phyloP scores from a whole-genome alignment of 148 eudicot genomes.

The Silene conica region DNA sequence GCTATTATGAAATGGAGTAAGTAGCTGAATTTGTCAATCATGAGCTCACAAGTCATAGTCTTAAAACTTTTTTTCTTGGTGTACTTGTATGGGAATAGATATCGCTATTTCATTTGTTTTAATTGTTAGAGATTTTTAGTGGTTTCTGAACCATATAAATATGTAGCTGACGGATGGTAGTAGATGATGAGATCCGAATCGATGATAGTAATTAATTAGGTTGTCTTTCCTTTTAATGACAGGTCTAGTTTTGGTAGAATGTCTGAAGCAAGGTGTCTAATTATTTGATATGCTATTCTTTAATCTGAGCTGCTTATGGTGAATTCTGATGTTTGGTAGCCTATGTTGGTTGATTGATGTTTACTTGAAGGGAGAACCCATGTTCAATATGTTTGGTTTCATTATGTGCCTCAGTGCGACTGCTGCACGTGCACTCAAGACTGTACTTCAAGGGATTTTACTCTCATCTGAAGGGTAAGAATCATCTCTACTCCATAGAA shows the following conservation, averaged over 20 bases:
- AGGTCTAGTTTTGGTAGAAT: not conserved
- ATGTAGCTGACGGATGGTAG: not conserved
- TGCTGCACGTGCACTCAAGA: slow-evolving; percentile 87
- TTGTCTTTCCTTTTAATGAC: not conserved
- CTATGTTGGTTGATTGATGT: slow-evolving; percentile 2
- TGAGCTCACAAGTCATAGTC: not conserved
- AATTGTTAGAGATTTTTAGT: not conserved
- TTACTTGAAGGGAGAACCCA: slow-evolving; percentile 34
- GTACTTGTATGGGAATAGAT: not conserved
- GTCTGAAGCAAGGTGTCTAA: not conserved
- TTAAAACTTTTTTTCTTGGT: not conserved
- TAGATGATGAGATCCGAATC: not conserved
- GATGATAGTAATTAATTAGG: not conserved
- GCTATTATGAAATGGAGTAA: not conserved
- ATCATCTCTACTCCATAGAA: not conserved
- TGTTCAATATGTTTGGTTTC: slow-evolving; percentile 85
- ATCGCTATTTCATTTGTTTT: not conserved
- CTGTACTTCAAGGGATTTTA: slow-evolving; percentile 83
- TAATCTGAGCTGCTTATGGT: not conserved
- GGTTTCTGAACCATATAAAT: not conserved
- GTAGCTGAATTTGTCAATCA: slow-evolving; percentile 3
- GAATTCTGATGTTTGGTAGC: not conserved
- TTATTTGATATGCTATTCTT: slow-evolving; percentile 1
- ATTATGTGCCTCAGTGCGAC: slow-evolving; percentile 86
- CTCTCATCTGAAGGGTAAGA: slow-evolving; percentile 82